A percentile compares a stretch with the other conserved stretches of the same genome.
Evolutionary conservation across 495 filamentous ascomycete species (phyloP).

Genomic region (Aspergillus saccharolyticus): DNA sequence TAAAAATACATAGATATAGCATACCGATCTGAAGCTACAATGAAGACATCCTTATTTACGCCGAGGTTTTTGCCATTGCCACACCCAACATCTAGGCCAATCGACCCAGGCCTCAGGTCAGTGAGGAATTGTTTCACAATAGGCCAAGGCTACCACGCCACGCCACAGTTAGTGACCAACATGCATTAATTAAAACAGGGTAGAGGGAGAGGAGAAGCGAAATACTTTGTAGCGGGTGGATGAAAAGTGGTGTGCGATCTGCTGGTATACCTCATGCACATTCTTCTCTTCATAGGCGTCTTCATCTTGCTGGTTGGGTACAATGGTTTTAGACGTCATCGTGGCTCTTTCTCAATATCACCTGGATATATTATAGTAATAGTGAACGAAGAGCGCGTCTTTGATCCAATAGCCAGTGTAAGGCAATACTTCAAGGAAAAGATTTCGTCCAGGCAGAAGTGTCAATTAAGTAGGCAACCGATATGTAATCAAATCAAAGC

Average conservation of each 20-base stretch:
- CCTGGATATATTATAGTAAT: too few species aligned
- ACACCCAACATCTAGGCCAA: conserved; percentile 85
- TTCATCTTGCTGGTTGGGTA: conserved; percentile 11
- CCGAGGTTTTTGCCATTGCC: conserved; percentile 94
- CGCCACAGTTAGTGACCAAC: not conserved
- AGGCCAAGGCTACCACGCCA: conserved; percentile 76
- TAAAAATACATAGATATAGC: conserved; percentile 20
- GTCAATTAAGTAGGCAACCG: not conserved
- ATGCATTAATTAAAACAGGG: not conserved
- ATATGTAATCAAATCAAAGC: not conserved
- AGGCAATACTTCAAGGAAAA: too few species aligned
- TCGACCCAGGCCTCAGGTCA: conserved; percentile 59
- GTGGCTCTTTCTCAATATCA: too few species aligned
- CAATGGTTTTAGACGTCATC: conserved; percentile 10
- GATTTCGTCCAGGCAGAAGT: too few species aligned
- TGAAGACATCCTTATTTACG: conserved; percentile 73
- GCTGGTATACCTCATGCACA: conserved; percentile 90
- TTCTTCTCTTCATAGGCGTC: conserved; percentile 72
- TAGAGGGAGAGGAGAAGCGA: not conserved
- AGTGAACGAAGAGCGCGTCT: too few species aligned
- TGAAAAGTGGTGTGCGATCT: conserved; percentile 93
- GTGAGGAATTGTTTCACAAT: conserved; percentile 77
- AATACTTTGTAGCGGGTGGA: conserved; percentile 83
- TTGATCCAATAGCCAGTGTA: too few species aligned
- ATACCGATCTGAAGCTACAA: conserved; percentile 82